Percentiles rank a stretch among this genome's conserved stretches.
Evolutionary conservation across 805 yeast species (phyloP).

Genomic region (Saturnispora hagleri): DNA sequence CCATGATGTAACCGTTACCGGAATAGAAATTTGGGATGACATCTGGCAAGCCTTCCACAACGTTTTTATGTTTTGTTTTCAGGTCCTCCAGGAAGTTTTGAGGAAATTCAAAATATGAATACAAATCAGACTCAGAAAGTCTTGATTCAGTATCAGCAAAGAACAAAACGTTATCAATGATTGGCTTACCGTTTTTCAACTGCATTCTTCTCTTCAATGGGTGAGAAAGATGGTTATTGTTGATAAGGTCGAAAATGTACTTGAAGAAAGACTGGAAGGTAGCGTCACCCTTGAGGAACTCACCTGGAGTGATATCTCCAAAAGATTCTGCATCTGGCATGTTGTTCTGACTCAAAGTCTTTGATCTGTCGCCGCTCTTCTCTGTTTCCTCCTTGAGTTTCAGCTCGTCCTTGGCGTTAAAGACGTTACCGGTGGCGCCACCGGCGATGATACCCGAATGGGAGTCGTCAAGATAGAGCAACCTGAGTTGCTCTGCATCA

Average conservation of each 20-base stretch:
- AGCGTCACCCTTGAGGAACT: slow-evolving; percentile 25
- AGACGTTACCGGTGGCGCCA: slow-evolving; percentile 21
- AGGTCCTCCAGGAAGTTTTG: slow-evolving; percentile 27
- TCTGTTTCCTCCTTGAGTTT: slow-evolving; percentile 11
- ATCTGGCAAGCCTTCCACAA: slow-evolving; percentile 24
- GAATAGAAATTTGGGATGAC: slow-evolving; percentile 22
- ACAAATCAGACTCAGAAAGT: slow-evolving; percentile 22
- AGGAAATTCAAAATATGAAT: slow-evolving; percentile 22
- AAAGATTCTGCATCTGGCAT: slow-evolving; percentile 24
- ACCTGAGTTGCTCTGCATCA: slow-evolving; percentile 18
- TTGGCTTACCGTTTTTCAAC: slow-evolving; percentile 26
- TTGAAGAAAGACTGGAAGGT: slow-evolving; percentile 27
- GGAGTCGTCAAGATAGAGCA: slow-evolving; percentile 17
- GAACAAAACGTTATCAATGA: slow-evolving; percentile 26
- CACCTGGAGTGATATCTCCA: slow-evolving; percentile 21
- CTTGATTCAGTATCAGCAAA: slow-evolving; percentile 21
- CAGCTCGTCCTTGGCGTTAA: neutral
- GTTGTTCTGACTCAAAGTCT: slow-evolving; percentile 20
- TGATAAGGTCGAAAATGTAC: slow-evolving; percentile 25
- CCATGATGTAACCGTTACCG: slow-evolving; percentile 50
- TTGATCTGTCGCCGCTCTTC: slow-evolving; percentile 22
- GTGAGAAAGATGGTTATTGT: slow-evolving; percentile 23
- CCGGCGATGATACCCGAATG: slow-evolving; percentile 9
- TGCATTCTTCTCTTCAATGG: slow-evolving; percentile 25
- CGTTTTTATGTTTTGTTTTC: slow-evolving; percentile 25